Evolutionary conservation across 1,284 basidiomycete species (phyloP).

Genomic region (Fomitopsis betulina): DNA sequence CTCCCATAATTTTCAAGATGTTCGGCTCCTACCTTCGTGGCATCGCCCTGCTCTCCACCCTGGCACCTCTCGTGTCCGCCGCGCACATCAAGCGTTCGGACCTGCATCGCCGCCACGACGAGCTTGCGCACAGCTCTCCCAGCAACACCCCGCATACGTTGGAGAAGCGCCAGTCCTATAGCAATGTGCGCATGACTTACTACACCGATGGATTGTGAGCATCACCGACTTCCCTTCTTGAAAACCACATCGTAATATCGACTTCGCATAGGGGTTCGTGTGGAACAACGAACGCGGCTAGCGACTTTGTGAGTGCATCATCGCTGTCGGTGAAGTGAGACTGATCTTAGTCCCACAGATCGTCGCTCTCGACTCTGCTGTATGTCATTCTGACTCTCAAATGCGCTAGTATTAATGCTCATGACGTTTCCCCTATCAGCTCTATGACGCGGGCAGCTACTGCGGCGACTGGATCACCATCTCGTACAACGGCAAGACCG

Average conservation of each 20-base stretch:
- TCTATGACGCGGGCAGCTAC: constrained; percentile 56
- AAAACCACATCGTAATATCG: background rate
- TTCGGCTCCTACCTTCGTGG: constrained; percentile 25
- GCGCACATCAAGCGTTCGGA: constrained; percentile 16
- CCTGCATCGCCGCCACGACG: constrained; percentile 26
- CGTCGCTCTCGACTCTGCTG: constrained; percentile 13
- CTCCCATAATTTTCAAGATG: constrained; percentile 15
- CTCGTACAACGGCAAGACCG: constrained; percentile 56
- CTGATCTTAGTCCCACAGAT: constrained; percentile 5
- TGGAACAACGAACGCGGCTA: constrained; percentile 38
- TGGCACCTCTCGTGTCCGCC: constrained; percentile 24
- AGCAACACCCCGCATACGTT: background rate
- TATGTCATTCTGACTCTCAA: background rate
- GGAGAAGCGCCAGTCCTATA: constrained; percentile 20
- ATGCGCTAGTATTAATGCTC: constrained; percentile 20
- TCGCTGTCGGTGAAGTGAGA: background rate
- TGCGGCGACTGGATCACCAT: constrained; percentile 70
- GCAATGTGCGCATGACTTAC: constrained; percentile 35
- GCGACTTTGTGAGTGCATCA: constrained; percentile 46
- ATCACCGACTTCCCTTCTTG: background rate
- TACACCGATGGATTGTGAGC: constrained; percentile 37
- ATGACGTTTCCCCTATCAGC: constrained; percentile 21
- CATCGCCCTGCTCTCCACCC: constrained; percentile 24
- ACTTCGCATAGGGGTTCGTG: constrained; percentile 43
- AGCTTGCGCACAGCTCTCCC: constrained; percentile 2